Percentiles rank a stretch among this genome's conserved stretches.
phyloP scores from a whole-genome alignment of 345 rosid genomes.

The Populus pruinosa region DNA sequence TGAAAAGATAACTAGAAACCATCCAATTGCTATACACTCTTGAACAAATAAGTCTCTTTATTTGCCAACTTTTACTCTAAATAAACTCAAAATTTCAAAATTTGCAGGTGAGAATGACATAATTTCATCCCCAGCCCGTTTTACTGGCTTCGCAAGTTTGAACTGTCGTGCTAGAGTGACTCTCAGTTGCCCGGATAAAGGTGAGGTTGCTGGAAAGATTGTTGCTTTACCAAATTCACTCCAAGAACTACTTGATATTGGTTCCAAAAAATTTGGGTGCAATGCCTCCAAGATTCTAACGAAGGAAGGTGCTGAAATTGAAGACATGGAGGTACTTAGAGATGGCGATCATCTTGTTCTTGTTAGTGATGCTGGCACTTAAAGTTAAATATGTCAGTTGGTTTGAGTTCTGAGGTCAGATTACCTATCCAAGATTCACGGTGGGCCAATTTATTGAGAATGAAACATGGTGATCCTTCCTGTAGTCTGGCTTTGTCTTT shows the following conservation, averaged over 20 bases:
- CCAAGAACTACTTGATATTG: conserved; percentile 54
- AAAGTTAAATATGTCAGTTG: not conserved
- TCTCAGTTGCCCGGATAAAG: conserved; percentile 51
- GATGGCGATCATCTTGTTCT: conserved; percentile 78
- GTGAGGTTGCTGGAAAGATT: conserved; percentile 44
- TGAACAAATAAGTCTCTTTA: not conserved
- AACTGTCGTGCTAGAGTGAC: conserved; percentile 47
- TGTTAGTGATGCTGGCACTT: conserved; percentile 20
- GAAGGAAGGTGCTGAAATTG: conserved; percentile 69
- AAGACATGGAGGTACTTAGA: conserved; percentile 62
- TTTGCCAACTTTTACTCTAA: not conserved
- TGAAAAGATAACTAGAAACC: not conserved
- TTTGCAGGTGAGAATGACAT: conserved; percentile 37
- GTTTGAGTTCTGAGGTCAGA: not conserved
- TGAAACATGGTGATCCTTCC: not conserved
- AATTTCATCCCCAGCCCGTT: conserved; percentile 9
- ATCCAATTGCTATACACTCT: not conserved
- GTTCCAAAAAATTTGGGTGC: conserved; percentile 46
- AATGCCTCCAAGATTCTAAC: conserved; percentile 45
- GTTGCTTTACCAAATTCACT: conserved; percentile 54
- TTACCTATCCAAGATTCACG: not conserved
- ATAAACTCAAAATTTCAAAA: not conserved
- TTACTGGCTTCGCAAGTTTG: conserved; percentile 7
- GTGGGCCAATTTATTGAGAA: not conserved
- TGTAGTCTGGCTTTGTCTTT: not conserved